These are phyloP conservation scores for Scleromitrula shiraiana DNA, from an alignment of 2,329 filamentous ascomycete species.

Conservation along the genomic window DNA sequence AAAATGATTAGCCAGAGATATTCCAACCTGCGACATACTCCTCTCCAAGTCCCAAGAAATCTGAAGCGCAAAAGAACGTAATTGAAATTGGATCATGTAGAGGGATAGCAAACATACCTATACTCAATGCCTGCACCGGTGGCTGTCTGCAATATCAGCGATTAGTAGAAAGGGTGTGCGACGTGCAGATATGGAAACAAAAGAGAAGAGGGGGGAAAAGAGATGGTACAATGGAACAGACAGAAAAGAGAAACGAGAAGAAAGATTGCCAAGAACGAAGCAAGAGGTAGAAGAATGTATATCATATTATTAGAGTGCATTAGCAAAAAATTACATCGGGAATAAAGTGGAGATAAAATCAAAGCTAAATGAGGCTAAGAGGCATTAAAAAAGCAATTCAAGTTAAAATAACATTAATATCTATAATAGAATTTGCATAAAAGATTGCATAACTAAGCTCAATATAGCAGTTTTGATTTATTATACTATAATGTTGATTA, in stretches of 20 bases:
- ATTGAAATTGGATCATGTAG: background rate
- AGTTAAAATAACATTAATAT: too few relatives aligned
- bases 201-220: conserved; percentile 4
- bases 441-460: too few relatives aligned
- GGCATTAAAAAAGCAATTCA: too few relatives aligned
- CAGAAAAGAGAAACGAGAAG: conserved; percentile 8
- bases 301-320: too few relatives aligned
- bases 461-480: too few relatives aligned
- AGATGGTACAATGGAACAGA: conserved; percentile 6
- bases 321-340: too few relatives aligned
- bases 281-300: background rate
- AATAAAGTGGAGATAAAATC: too few relatives aligned
- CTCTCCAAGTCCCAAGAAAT: background rate
- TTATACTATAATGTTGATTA: too few relatives aligned
- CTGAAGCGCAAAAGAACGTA: background rate
- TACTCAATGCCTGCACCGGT: conserved; percentile 31
- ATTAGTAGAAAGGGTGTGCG: conserved; percentile 18
- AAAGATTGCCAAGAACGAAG: conserved; percentile 8
- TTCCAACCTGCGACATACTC: background rate
- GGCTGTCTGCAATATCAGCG: conserved; percentile 23
- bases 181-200: conserved; percentile 10
- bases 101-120: conserved; percentile 20
- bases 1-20: background rate
- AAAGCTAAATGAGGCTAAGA: too few relatives aligned
- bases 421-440: too few relatives aligned